These are phyloP conservation scores for Phytomonas francai DNA, from an alignment of 208 protist genomes.

Conservation along the genomic window DNA sequence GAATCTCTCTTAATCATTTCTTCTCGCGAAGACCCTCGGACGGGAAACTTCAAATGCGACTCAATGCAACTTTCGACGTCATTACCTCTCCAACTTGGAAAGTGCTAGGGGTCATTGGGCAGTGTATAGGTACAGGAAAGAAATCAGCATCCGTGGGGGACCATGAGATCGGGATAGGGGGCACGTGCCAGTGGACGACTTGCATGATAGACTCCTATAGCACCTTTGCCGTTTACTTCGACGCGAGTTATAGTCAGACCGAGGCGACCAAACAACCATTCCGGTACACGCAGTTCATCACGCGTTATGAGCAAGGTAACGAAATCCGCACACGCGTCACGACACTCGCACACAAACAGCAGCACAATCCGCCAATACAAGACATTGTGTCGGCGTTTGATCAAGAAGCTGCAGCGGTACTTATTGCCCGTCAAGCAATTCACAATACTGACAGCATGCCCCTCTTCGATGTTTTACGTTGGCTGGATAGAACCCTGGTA, in stretches of 20 bases:
- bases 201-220: slow-evolving; percentile 89
- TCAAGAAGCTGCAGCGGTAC: slow-evolving; percentile 95
- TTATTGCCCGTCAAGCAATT: slow-evolving; percentile 95
- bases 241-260: slow-evolving; percentile 50
- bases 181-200: slow-evolving; percentile 97
- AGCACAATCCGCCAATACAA: slow-evolving; percentile 38
- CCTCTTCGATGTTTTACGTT: slow-evolving; percentile 96
- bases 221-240: slow-evolving; percentile 96
- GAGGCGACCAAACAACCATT: slow-evolving; percentile 22
- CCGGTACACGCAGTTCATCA: slow-evolving; percentile 93
- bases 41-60: slow-evolving; percentile 82
- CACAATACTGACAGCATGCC: slow-evolving; percentile 95
- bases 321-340: slow-evolving; percentile 84
- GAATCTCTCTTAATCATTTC: slow-evolving; percentile 88
- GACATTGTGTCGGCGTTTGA: slow-evolving; percentile 92
- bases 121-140: slow-evolving; percentile 88
- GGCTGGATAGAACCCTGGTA: slow-evolving; percentile 98
- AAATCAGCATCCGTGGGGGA: slow-evolving; percentile 84
- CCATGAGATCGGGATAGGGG: slow-evolving; percentile 93
- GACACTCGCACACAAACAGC: slow-evolving; percentile 60
- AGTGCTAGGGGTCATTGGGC: slow-evolving; percentile 92
- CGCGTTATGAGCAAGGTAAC: slow-evolving; percentile 91
- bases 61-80: slow-evolving; percentile 95
- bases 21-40: slow-evolving; percentile 65
- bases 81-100: slow-evolving; percentile 94